Evolutionary conservation across 2,329 filamentous ascomycete genomes (phyloP), one percentile per base, ranked within the genome.

Genomic region (Pseudogymnoascus destructans): DNA sequence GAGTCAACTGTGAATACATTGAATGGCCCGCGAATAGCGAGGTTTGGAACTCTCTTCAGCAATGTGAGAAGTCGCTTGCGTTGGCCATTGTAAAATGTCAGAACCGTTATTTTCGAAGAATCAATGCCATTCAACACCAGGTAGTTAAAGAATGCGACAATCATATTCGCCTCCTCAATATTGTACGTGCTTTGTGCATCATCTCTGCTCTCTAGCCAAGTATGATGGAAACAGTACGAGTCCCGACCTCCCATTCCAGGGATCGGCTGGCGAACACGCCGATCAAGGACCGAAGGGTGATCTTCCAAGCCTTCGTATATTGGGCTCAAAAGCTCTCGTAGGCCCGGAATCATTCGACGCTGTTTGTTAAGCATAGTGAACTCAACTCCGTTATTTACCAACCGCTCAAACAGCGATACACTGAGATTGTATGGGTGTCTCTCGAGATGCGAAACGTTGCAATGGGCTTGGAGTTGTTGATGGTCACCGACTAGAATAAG

Each of bases 81-180:
- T 67, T 96, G 91, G 0, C 87, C 90, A 42, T 87, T 89, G 74
- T 95, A 96, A 67, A 93, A 95, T 0, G 89, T 92, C 55, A 96
- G 71, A 2, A 95, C 74, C 0, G 89, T 95, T 59, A 95, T 90
- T 5, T 84, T 75, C 0, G 72, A 68, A 0, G 78, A 68, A 0
- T 72, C 64, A 0, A 85, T 72, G 0, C 84, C 84, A 61, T 91
- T 92, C 60, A 81, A 72, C 0, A 85, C 69, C 0, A 96, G 79
- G 65, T 95, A 87, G 23, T 80, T 73, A 62, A 84, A 84, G 63
- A 95, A 87, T 0, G 76, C 77, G 0, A 83, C 79, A 27, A 95
- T 75, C 84, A 95, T 92, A 1, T 80, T 73, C 0, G 88, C 88
- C 67, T 96, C 91, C 1, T 76, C 70, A 0, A 73, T 68, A 65